Base-by-base conservation (phyloP, 305 asterid genomes). In the Solanum aculeatissimum region DNA sequence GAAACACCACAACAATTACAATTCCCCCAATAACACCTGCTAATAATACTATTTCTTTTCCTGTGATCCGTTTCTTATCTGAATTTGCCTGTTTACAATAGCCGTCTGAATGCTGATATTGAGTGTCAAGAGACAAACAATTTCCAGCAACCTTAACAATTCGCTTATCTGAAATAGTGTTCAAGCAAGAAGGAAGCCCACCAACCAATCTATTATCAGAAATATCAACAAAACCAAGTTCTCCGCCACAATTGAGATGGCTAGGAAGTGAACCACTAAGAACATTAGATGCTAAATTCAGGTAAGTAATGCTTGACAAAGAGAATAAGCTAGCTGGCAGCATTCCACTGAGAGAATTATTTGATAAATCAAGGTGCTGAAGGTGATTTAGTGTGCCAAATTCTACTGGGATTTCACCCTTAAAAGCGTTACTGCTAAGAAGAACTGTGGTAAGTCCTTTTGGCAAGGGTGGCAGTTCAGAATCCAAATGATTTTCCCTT, bases 321-420 rank as follows among this genome's bases (percentile, higher is more conserved):
- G 95, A 92, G 94, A 95, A 94, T 29, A 96, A 85, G 29, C 86
- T 70, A 29, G 85, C 83, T 57, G 98, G 97, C 10, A 93, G 94
- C 58, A 77, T 87, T 77, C 97, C 99, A 35, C 71, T 90, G 16
- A 96, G 92, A 83, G 83, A 71, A 86, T 96, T 96, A 57, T 83
- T 84, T 5, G 98, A 96, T 82, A 96, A 83, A 89, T 96, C 98
- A 84, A 96, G 96, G 85, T 91, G 97, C 91, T 95, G 97, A 84
- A 96, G 97, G 58, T 90, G 91, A 81, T 83, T 68, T 85, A 95
- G 38, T 79, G 79, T 84, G 29, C 91, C 95, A 85, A 93, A 83
- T 60, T 95, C 91, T 60, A 85, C 89, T 0, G 96, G 95, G 65
- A 96, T 89, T 38, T 82, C 85, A 53, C 98, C 98, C 2, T 94